Percentiles rank a stretch among this genome's conserved stretches.
Evolutionary conservation across 2,329 filamentous ascomycete genomes (phyloP).

Genomic region (Pseudocercospora musae): DNA sequence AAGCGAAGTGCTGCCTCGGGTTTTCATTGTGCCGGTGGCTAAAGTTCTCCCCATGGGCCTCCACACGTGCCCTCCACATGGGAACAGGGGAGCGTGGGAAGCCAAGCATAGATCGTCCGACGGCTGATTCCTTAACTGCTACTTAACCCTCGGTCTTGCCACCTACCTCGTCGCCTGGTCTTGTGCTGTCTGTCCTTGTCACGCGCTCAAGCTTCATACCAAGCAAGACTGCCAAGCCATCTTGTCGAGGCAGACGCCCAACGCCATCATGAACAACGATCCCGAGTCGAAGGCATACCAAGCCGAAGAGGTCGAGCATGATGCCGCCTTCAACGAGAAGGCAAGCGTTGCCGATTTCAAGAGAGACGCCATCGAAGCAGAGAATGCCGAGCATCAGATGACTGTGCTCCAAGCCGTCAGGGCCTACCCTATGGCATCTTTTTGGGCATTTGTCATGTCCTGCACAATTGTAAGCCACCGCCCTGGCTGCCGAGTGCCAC

Average conservation of each 20-base stretch:
- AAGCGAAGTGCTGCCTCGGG: not conserved
- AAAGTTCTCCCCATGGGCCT: not conserved
- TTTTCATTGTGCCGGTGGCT: not conserved
- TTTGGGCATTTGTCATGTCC: conserved; percentile 56
- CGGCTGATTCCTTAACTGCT: not conserved
- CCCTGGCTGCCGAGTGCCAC: not conserved
- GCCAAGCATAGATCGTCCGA: not conserved
- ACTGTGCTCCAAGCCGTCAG: conserved; percentile 48
- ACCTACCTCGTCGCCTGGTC: not conserved
- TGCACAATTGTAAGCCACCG: conserved; percentile 51
- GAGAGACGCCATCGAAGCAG: conserved; percentile 56
- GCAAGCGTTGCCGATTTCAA: conserved; percentile 42
- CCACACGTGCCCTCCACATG: not conserved
- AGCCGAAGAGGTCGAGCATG: conserved; percentile 1
- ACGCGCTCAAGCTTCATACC: not conserved
- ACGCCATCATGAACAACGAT: not conserved
- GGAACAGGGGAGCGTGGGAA: not conserved
- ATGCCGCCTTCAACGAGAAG: conserved; percentile 16
- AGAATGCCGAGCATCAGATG: conserved; percentile 54
- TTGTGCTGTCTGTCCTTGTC: not conserved
- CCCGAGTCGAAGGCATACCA: not conserved
- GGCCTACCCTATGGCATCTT: conserved; percentile 52
- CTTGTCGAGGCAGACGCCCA: not conserved
- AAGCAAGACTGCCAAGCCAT: not conserved
- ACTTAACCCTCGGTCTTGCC: not conserved